These are phyloP conservation scores for Pseudisothecium myosuroides DNA, from an alignment of 225 moss, liverwort and hornwort species.

Conservation along the genomic window DNA sequence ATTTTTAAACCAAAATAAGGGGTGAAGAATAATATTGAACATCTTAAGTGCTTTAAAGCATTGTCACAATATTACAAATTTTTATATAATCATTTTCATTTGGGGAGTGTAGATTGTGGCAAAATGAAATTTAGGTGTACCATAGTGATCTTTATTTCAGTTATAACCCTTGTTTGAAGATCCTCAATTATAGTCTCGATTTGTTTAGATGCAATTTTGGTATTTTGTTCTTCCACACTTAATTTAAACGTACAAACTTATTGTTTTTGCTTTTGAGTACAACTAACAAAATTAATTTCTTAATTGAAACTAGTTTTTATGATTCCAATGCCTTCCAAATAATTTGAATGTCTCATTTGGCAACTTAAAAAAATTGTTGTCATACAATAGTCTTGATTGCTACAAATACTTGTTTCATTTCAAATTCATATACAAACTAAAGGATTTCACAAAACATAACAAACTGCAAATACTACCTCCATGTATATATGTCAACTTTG, in stretches of 20 bases:
- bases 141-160: neutral
- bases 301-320: neutral
- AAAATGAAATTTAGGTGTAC: neutral
- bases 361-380: too few relatives aligned
- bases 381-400: too few relatives aligned
- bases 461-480: too few relatives aligned
- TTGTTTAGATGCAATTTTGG: neutral
- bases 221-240: neutral
- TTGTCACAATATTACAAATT: neutral
- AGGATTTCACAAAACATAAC: too few relatives aligned
- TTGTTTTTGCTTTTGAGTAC: neutral
- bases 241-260: too few relatives aligned
- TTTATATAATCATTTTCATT: neutral
- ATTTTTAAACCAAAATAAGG: too few relatives aligned
- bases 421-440: too few relatives aligned
- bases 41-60: neutral
- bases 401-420: too few relatives aligned
- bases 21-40: too few relatives aligned
- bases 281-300: neutral
- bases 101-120: fast-evolving
- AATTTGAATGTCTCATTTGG: too few relatives aligned
- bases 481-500: too few relatives aligned
- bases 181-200: neutral
- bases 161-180: neutral
- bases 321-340: too few relatives aligned